Conservation (phyloP, 2,329 filamentous ascomycete genomes). For the Spiromastix sp. region DNA sequence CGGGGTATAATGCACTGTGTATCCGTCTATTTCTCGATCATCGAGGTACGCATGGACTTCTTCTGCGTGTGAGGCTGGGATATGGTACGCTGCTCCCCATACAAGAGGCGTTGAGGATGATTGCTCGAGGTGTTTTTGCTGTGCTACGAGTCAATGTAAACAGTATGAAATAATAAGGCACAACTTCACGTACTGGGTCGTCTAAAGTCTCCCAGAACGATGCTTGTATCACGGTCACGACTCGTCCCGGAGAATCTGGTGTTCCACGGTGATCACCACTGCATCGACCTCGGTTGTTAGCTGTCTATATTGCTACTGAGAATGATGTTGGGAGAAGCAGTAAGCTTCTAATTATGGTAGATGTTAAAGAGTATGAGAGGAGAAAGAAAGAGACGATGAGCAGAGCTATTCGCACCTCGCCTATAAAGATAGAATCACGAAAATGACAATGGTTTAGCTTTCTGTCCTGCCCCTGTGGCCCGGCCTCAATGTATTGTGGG, state of each 20-base stretch:
- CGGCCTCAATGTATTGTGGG: no score
- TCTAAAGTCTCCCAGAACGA: constrained; percentile 68
- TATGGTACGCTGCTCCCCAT: constrained; percentile 91
- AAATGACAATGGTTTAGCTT: not conserved
- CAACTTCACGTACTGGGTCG: constrained; percentile 44
- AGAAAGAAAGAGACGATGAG: not conserved
- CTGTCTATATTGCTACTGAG: no score
- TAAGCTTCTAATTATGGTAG: no score
- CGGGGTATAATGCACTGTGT: constrained; percentile 81
- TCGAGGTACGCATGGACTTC: constrained; percentile 86
- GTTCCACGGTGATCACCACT: constrained; percentile 95
- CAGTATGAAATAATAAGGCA: constrained; percentile 5
- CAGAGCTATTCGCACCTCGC: constrained; percentile 4
- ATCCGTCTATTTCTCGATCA: constrained; percentile 94
- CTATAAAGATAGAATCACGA: not conserved
- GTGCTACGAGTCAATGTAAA: not conserved
- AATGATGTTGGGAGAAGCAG: no score
- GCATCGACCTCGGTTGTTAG: no score
- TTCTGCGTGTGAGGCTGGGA: constrained; percentile 58
- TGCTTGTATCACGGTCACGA: constrained; percentile 83
- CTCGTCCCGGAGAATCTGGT: constrained; percentile 73
- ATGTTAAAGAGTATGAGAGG: constrained; percentile 1
- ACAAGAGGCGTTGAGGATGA: constrained; percentile 38
- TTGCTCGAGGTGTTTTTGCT: constrained; percentile 26
- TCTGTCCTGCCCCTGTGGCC: not conserved